These are phyloP conservation scores for Staphylotrichum longicolle DNA, from an alignment of 495 filamentous ascomycete species.

Conservation along the genomic window DNA sequence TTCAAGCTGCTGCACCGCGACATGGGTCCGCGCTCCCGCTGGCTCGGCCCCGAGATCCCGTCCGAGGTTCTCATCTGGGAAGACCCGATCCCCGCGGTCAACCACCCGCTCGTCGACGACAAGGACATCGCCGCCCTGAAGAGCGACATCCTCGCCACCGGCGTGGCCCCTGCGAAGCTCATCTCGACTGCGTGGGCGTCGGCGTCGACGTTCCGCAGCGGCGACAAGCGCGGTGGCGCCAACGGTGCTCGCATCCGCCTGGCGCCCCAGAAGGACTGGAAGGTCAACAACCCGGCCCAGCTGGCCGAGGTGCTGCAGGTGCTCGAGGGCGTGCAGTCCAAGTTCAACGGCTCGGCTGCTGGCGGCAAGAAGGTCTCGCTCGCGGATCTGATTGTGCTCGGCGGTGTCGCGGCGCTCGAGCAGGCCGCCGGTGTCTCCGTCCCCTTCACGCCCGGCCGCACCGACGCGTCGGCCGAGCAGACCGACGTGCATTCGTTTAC, in stretches of 20 bases:
- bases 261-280: constrained; percentile 64
- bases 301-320: constrained; percentile 55
- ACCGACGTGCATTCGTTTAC: constrained; percentile 62
- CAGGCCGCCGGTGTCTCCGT: constrained; percentile 55
- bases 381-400: constrained; percentile 70
- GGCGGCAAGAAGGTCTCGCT: constrained; percentile 66
- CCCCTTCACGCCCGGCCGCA: constrained; percentile 50
- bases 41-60: constrained; percentile 67
- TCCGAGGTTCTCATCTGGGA: constrained; percentile 62
- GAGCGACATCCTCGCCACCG: constrained; percentile 59
- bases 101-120: constrained; percentile 56
- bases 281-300: constrained; percentile 63
- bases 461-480: constrained; percentile 56
- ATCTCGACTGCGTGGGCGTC: constrained; percentile 66
- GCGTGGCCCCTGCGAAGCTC: constrained; percentile 54
- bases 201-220: constrained; percentile 68
- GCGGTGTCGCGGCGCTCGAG: constrained; percentile 65
- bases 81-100: constrained; percentile 57
- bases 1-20: constrained; percentile 78
- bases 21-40: constrained; percentile 64
- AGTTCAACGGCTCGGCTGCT: constrained; percentile 59
- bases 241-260: constrained; percentile 73
- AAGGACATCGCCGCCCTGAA: constrained; percentile 61
- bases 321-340: constrained; percentile 59
- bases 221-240: constrained; percentile 74